Evolutionary conservation across 306 rosid genomes (phyloP).

Genomic region (Rubus idaeus): DNA sequence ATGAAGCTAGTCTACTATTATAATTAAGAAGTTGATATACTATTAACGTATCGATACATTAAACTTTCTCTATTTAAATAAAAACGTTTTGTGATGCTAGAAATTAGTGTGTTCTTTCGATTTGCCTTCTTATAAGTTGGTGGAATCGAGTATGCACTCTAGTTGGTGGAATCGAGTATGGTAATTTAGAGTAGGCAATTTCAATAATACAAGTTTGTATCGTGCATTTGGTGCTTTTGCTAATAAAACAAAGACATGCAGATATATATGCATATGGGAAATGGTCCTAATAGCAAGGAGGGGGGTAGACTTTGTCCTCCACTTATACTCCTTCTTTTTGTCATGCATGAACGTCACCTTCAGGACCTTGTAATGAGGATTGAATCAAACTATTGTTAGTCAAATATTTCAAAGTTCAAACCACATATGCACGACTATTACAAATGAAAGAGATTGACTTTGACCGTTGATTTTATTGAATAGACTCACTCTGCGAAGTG

Average conservation of each 20-base stretch:
- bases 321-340: neutral
- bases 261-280: neutral
- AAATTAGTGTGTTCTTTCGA: too few species aligned
- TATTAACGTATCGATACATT: too few species aligned
- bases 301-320: neutral
- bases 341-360: neutral
- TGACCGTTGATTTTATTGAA: neutral
- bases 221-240: neutral
- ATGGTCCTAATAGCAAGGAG: neutral
- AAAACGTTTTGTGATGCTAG: too few species aligned
- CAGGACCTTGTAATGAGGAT: neutral
- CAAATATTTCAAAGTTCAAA: neutral
- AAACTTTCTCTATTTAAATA: too few species aligned
- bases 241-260: neutral
- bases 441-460: neutral
- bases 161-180: neutral
- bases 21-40: too few species aligned
- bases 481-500: too few species aligned
- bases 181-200: neutral
- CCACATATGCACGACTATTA: neutral
- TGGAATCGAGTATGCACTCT: too few species aligned
- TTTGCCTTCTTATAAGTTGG: too few species aligned
- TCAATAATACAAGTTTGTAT: neutral
- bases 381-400: neutral
- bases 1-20: too few species aligned